Conservation (phyloP, 2,329 filamentous ascomycete species). For the Ophiosphaerella narmari region DNA sequence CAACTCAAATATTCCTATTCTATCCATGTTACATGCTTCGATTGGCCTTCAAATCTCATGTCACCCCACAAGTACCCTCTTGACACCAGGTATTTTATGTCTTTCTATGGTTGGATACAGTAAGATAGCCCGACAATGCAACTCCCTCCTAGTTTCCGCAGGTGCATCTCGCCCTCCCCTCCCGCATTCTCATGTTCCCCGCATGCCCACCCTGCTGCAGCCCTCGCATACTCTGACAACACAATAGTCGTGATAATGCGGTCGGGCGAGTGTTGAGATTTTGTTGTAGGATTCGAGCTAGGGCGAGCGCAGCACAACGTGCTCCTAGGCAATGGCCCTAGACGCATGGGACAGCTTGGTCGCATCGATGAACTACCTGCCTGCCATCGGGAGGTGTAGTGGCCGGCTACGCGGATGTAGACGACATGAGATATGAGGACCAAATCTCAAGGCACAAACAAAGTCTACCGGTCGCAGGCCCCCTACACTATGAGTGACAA, state of each 20-base stretch:
- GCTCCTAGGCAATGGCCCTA: constrained; percentile 55
- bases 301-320: constrained; percentile 61
- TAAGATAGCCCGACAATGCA: too few relatives aligned
- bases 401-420: constrained; percentile 16
- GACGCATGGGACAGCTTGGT: constrained; percentile 57
- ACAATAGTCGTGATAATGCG: constrained; percentile 66
- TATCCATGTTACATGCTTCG: too few relatives aligned
- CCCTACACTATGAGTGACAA: too few relatives aligned
- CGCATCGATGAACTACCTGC: constrained; percentile 56
- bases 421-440: constrained; percentile 12
- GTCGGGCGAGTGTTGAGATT: constrained; percentile 68
- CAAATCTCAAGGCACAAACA: too few relatives aligned
- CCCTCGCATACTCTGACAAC: constrained; percentile 50
- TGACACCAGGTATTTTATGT: too few relatives aligned
- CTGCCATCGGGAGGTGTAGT: constrained; percentile 50
- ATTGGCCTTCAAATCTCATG: too few relatives aligned
- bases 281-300: constrained; percentile 67
- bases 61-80: too few relatives aligned
- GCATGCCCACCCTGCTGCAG: constrained; percentile 22
- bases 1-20: too few relatives aligned
- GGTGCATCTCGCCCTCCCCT: constrained; percentile 16
- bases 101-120: too few relatives aligned
- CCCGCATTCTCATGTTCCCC: constrained; percentile 15
- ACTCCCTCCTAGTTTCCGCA: constrained; percentile 29
- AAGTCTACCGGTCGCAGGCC: too few relatives aligned